Base-by-base conservation (phyloP, 139 green algal species). In the Micromonas pusilla region DNA sequence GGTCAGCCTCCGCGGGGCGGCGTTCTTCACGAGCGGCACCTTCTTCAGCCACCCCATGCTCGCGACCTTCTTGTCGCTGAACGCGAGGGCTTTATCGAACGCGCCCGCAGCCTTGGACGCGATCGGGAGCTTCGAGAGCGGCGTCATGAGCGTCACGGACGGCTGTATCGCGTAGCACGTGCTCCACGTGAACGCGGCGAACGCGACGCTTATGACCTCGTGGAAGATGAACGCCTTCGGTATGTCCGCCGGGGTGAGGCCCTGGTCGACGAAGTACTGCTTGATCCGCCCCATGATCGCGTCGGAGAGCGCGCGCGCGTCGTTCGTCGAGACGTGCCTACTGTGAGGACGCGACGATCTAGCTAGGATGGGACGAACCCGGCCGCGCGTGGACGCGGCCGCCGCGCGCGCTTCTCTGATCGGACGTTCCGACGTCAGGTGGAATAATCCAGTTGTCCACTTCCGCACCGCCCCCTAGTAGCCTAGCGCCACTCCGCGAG, bases 201-300 rank as follows among this genome's bases (percentile, higher is more conserved):
- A 75, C 37, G 68, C 68, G 37, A 75, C 30, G 23, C 23, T 39
- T 13, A 75, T 63, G 3, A 63, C 5, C 36, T 75, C 68, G 37
- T 75, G 68, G 33, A 75, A 75, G 34, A 62, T 36, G 68, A 75
- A 75, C 68, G 68, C 68, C 68, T n/a, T 6, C 0, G 37, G 36
- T 2, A 75, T 64, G 53, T 75, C 68, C 30, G 1, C 26, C 68
- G 68, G 23, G 31, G 4, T 26, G 37, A 75, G 36, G 37, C 68
- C 68, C 53, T 63, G 34, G 21, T 62, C 68, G 37, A 75, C n/a
- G 6, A 75, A 75, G 37, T 75, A 65, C 1, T 63, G 1, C 37
- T 75, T 75, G 23, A 75, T 63, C 37, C 37, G n/a, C 25, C 68
- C 68, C 68, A 75, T 75, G 16, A 16, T 16, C 45, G 9, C 45